Conservation (phyloP, 176 grass and related monocot genomes). For the Echinochloa phyllopogon region DNA sequence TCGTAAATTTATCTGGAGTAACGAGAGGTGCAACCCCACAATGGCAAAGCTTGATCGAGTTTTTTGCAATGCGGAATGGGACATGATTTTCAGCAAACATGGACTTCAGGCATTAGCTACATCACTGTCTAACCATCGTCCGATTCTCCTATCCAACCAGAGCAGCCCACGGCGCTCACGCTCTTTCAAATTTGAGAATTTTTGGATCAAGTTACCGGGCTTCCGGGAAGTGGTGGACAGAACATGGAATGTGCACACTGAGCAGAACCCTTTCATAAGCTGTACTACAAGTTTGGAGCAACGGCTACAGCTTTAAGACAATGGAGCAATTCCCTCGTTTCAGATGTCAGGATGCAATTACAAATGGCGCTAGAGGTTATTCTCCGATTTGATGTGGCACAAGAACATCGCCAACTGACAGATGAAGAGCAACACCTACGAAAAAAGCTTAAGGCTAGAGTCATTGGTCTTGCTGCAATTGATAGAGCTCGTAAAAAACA, state of each 20-base stretch:
- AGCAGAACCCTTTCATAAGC: neutral
- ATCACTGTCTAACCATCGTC: neutral
- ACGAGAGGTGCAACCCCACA: neutral
- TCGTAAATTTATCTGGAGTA: neutral
- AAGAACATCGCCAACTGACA: no score
- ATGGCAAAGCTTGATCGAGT: neutral
- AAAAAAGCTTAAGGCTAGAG: no score
- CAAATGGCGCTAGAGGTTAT: no score
- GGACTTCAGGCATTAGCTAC: neutral
- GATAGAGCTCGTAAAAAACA: no score
- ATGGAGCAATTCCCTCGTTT: no score
- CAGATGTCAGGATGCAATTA: no score
- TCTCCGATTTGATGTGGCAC: no score
- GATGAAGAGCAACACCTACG: no score
- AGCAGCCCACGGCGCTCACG: neutral
- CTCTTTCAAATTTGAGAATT: neutral
- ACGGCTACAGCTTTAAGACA: no score
- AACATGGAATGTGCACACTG: neutral
- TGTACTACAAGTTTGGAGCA: neutral
- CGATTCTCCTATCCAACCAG: neutral
- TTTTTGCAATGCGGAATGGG: neutral
- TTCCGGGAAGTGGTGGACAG: neutral
- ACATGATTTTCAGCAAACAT: neutral
- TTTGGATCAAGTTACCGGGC: neutral
- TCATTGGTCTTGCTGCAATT: no score